phyloP scores from a whole-genome alignment of 1,284 basidiomycete species.

The Cryptococcus sp. region DNA sequence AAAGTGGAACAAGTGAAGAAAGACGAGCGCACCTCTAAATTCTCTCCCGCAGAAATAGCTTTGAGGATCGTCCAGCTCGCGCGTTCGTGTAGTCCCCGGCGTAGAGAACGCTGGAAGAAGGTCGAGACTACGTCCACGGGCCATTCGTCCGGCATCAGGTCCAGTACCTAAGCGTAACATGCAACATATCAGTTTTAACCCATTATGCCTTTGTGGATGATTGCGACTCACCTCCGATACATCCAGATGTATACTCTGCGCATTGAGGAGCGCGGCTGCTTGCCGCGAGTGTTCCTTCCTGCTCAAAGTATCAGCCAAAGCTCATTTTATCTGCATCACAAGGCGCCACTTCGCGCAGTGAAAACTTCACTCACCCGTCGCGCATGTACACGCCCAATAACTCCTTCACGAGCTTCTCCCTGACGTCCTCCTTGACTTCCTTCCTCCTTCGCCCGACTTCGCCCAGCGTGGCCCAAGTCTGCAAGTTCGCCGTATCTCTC shows the following conservation, averaged over 20 bases:
- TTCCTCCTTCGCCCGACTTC: slow-evolving; percentile 47
- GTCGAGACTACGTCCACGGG: slow-evolving; percentile 68
- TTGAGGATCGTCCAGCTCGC: slow-evolving; percentile 48
- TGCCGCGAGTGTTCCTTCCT: slow-evolving; percentile 38
- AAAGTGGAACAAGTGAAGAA: background rate
- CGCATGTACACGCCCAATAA: slow-evolving; percentile 78
- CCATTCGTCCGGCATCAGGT: slow-evolving; percentile 72
- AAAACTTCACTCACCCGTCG: slow-evolving; percentile 60
- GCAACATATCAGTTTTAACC: background rate
- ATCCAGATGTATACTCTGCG: slow-evolving; percentile 77
- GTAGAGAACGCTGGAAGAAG: slow-evolving; percentile 75
- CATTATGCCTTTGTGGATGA: background rate
- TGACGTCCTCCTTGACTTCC: slow-evolving; percentile 57
- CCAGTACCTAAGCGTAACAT: slow-evolving; percentile 61
- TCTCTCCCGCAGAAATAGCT: slow-evolving; percentile 49
- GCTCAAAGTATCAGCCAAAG: background rate
- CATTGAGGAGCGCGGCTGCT: slow-evolving; percentile 68
- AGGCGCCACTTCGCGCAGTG: too few relatives aligned
- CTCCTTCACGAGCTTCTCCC: slow-evolving; percentile 60
- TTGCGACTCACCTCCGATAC: slow-evolving; percentile 64
- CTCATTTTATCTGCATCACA: background rate
- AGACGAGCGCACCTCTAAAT: slow-evolving; percentile 33
- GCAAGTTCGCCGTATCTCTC: slow-evolving; percentile 52
- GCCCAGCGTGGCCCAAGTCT: slow-evolving; percentile 62
- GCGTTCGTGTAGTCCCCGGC: slow-evolving; percentile 67